Base-by-base conservation (phyloP, 2,329 filamentous ascomycete species). In the Diaporthe helianthi region DNA sequence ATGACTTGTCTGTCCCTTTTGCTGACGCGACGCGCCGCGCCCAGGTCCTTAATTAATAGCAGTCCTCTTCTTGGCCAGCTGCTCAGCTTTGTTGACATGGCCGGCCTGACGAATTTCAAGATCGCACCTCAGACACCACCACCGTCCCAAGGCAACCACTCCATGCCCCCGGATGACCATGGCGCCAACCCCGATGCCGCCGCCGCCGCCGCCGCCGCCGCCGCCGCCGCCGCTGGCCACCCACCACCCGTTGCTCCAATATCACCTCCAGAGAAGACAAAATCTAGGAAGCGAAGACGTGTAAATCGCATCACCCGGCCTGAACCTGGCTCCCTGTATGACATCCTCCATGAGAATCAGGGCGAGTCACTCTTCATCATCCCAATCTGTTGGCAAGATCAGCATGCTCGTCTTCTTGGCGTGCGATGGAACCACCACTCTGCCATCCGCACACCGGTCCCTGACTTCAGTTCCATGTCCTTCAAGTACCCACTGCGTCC, bases 301-400 rank as follows among this genome's bases (percentile, higher is more conserved):
- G 74, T 73, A 47, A 75, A 47, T n/a, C 74, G 76, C 75, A 78
- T 81, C 47, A 81, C 75, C 12, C 78, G 78, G 3, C 83, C 85
- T 0, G 81, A 83, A 53, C 76, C 78, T 24, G 82, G 83, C 24
- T 89, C 87, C 0, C 78, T 89, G 26, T 84, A 83, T 73, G 85
- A 85, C 71, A 79, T 86, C 53, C 79, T 89, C 70, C 82, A 83
- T 70, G 79, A 84, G 26, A 75, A 88, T 73, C 76, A 81, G 41
- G 83, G 84, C 52, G 76, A 75, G 0, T 80, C 83, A 0, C 83
- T 89, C 24, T 87, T 83, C 69, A 77, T 85, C 58, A 80, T 82
- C 31, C 87, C 87, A 2, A 83, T 87, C 54, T 83, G 81, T 74
- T 89, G 87, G 87, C 87, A 83, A 19, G 86, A 88, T 66, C 68